Base-by-base conservation (phyloP, 495 filamentous ascomycete species). In the Penicillium bovifimosum region DNA sequence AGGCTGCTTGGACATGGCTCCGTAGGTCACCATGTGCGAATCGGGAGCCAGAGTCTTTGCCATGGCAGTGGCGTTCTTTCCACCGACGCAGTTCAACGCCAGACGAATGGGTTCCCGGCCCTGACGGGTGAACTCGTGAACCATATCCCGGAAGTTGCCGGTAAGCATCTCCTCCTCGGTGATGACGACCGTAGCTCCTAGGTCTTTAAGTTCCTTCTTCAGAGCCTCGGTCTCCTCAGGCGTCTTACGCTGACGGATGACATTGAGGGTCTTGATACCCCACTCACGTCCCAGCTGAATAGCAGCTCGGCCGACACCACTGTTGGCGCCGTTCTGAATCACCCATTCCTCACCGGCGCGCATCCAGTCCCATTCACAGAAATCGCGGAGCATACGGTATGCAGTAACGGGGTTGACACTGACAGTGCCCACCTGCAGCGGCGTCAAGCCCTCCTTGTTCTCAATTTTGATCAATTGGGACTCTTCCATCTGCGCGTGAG, bases 271-370 rank as follows among this genome's bases (percentile, higher is more conserved):
- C 58, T 89, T 84, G 53, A 90, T 78, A 0, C 91, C 91, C 93
- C 91, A 97, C 43, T 86, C 68, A 47, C 70, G 72, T 1, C 80
- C 91, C 0, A 98, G 64, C 69, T 98, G 93, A 47, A 96, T 89
- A 14, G 87, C 91, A 8, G 89, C 86, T 29, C 93, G 71, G 5
- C 93, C 93, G 18, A 97, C 93, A 1, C 90, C 95, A 44, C 80
- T 85, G 63, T 98, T 98, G 8, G 93, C 93, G 2, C 93, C 95
- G 60, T 98, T 98, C 75, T 98, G 95, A 33, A 97, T 76, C 54
- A 95, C 86, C 95, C 95, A 98, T 45, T 85, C 81, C 60, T 79
- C 67, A 0, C 72, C 72, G 24, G 65, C 54, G 3, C 74, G 72
- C 68, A 79, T 61, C 66, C 69, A 73, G 48, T 77, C 71, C 71